Evolutionary conservation across 306 rosid genomes (phyloP).

Genomic region (Trifolium subterraneum): DNA sequence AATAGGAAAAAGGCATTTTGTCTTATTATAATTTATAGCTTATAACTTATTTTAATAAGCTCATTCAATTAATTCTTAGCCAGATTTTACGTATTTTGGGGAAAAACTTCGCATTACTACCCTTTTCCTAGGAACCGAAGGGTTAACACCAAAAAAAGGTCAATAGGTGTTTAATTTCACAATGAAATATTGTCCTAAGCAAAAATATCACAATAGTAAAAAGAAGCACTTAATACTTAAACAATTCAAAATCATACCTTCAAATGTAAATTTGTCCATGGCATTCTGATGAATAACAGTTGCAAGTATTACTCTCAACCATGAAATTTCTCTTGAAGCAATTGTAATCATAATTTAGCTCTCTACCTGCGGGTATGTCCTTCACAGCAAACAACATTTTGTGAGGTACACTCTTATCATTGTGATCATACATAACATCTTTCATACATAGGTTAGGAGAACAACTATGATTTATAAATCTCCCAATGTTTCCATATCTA

Average conservation of each 20-base stretch:
- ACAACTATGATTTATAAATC: constrained; percentile 51
- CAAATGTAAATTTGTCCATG: constrained; percentile 23
- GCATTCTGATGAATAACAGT: constrained; percentile 27
- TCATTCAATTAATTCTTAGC: too few relatives aligned
- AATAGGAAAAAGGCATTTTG: too few relatives aligned
- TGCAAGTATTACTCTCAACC: constrained; percentile 1
- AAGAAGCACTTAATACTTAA: too few relatives aligned
- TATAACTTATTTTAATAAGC: too few relatives aligned
- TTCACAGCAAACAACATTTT: constrained; percentile 44
- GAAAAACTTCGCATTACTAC: too few relatives aligned
- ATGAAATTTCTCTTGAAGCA: neutral
- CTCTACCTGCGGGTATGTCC: constrained; percentile 47
- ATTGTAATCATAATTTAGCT: constrained; percentile 44
- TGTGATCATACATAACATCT: constrained; percentile 37
- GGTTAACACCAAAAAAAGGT: too few relatives aligned
- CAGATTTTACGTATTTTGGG: too few relatives aligned
- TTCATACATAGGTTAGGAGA: constrained; percentile 40
- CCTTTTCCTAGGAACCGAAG: too few relatives aligned
- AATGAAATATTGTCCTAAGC: too few relatives aligned
- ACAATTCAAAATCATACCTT: constrained; percentile 22
- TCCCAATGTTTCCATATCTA: constrained; percentile 41
- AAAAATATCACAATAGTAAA: too few relatives aligned
- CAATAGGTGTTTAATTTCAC: too few relatives aligned
- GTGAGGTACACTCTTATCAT: constrained; percentile 37
- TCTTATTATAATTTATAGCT: too few relatives aligned